These are phyloP conservation scores for Agapanthus africanus DNA, from an alignment of 106 monocot genomes.

Conservation along the genomic window DNA sequence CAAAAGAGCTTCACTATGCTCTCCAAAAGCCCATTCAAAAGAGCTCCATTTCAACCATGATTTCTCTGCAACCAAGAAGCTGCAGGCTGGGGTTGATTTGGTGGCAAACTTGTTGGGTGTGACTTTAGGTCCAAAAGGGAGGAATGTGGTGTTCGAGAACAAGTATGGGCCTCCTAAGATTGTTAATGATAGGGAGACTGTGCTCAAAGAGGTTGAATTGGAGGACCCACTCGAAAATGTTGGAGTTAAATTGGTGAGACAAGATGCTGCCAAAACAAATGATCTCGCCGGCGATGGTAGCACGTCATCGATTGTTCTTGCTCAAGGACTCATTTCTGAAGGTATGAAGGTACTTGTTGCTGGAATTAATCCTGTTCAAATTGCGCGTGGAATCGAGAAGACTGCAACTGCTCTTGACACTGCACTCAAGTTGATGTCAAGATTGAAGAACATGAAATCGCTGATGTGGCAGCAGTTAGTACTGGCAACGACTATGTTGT, in stretches of 20 bases:
- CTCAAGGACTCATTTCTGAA: slow-evolving; percentile 82
- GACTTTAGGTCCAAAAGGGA: slow-evolving; percentile 81
- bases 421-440: slow-evolving; percentile 69
- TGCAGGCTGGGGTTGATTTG: slow-evolving; percentile 88
- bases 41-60: slow-evolving; percentile 80
- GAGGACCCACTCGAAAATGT: slow-evolving; percentile 90
- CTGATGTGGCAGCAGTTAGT: slow-evolving; percentile 77
- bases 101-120: slow-evolving; percentile 79
- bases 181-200: slow-evolving; percentile 92
- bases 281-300: slow-evolving; percentile 89
- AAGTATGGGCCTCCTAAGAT: slow-evolving; percentile 91
- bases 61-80: slow-evolving; percentile 79
- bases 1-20: slow-evolving; percentile 10
- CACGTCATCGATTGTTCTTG: slow-evolving; percentile 84
- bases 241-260: slow-evolving; percentile 90
- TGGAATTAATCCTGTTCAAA: slow-evolving; percentile 81
- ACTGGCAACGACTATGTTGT: slow-evolving; percentile 69
- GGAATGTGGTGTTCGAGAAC: slow-evolving; percentile 85
- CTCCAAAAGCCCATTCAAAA: slow-evolving; percentile 52
- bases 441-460: slow-evolving; percentile 85
- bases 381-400: slow-evolving; percentile 73
- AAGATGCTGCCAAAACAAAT: slow-evolving; percentile 84
- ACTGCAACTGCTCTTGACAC: slow-evolving; percentile 59
- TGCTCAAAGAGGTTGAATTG: slow-evolving; percentile 86
- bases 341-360: slow-evolving; percentile 91